These are phyloP conservation scores for Scytalidium sp. DNA, from an alignment of 2,329 filamentous ascomycete genomes.

Conservation along the genomic window DNA sequence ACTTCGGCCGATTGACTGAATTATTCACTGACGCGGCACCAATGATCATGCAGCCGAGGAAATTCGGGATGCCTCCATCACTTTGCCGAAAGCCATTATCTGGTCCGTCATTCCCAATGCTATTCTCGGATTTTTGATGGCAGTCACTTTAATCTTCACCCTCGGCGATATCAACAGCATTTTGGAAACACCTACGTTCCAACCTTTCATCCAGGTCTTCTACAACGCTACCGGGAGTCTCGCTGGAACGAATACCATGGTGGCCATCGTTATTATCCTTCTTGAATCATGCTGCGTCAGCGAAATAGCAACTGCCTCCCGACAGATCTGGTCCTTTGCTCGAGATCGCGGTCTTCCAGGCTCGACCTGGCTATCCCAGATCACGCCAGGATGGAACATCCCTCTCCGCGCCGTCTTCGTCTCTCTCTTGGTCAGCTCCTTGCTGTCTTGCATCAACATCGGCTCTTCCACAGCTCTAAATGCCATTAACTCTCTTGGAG, in stretches of 20 bases:
- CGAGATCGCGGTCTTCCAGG: constrained; percentile 37
- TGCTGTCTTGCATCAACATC: constrained; percentile 37
- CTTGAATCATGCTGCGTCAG: constrained; percentile 33
- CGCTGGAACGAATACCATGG: constrained; percentile 43
- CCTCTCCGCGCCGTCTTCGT: constrained; percentile 20
- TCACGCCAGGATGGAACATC: constrained; percentile 8
- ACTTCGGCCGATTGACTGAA: neutral
- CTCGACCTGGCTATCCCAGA: constrained; percentile 31
- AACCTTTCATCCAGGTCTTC: constrained; percentile 31
- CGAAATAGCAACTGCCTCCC: constrained; percentile 27
- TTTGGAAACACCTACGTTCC: constrained; percentile 25
- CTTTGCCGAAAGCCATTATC: constrained; percentile 36
- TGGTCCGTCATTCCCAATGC: constrained; percentile 31
- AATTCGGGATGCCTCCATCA: constrained; percentile 30
- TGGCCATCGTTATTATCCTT: constrained; percentile 36
- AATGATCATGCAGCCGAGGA: constrained; percentile 35
- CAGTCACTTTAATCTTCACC: constrained; percentile 35
- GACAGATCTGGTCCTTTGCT: constrained; percentile 36
- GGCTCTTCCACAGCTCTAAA: constrained; percentile 46
- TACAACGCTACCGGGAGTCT: constrained; percentile 17
- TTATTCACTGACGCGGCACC: neutral
- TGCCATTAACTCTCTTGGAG: constrained; percentile 44
- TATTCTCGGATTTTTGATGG: constrained; percentile 33
- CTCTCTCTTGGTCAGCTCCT: constrained; percentile 12
- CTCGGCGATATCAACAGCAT: constrained; percentile 29